phyloP scores from a whole-genome alignment of 2,329 filamentous ascomycete species.

The Pestalotiopsis fici region DNA sequence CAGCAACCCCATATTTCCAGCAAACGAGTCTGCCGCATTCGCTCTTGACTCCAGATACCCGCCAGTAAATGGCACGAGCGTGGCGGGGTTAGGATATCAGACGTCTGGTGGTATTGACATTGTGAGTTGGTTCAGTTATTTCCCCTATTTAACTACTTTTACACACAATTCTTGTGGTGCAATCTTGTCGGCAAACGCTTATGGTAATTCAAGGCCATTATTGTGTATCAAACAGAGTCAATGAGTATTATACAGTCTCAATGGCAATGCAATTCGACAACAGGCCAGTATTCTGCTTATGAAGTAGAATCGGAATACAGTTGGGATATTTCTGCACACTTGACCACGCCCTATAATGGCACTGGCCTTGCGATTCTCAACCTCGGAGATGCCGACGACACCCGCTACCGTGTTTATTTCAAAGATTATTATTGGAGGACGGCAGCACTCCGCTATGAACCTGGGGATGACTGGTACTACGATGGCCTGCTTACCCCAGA shows the following conservation, averaged over 20 bases:
- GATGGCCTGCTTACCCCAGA: slow-evolving; percentile 12
- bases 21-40: slow-evolving; percentile 7
- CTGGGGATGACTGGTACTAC: slow-evolving; percentile 21
- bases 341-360: slow-evolving; percentile 17
- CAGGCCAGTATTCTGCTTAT: not conserved
- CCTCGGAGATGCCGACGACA: not conserved
- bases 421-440: slow-evolving; percentile 26
- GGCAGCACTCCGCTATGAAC: slow-evolving; percentile 23
- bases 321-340: slow-evolving; percentile 18
- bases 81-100: slow-evolving; percentile 5
- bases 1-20: slow-evolving; percentile 11
- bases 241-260: slow-evolving; percentile 6
- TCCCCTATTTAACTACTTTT: not conserved
- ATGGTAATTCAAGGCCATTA: not conserved
- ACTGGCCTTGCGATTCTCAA: slow-evolving; percentile 28
- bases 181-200: not conserved
- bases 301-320: not conserved
- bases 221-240: not conserved
- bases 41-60: not conserved
- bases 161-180: not conserved
- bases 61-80: slow-evolving; percentile 7
- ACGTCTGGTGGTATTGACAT: not conserved
- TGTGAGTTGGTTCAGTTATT: not conserved
- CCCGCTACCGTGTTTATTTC: slow-evolving; percentile 31
- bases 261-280: not conserved